These are phyloP conservation scores for Penicillium sp. DNA, from an alignment of 2,329 filamentous ascomycete genomes.

Conservation along the genomic window DNA sequence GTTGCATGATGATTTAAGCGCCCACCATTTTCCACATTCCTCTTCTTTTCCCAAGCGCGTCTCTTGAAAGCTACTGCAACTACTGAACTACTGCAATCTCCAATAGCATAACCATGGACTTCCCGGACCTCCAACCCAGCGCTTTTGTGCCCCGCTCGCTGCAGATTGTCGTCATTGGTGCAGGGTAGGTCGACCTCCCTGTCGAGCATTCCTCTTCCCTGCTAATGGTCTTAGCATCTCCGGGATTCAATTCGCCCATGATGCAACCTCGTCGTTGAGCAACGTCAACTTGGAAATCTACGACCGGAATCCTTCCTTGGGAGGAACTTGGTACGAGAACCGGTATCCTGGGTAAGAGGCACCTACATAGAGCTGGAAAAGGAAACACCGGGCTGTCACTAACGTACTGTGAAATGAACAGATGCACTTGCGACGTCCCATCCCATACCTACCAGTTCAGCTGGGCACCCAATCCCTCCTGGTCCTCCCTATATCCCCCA, in stretches of 20 bases:
- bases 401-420: too few relatives aligned
- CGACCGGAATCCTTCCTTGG: constrained; percentile 29
- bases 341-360: constrained; percentile 27
- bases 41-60: too few relatives aligned
- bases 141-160: background rate
- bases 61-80: too few relatives aligned
- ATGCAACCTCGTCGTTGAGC: constrained; percentile 1
- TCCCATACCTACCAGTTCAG: constrained; percentile 33
- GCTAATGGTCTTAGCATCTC: constrained; percentile 5
- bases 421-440: constrained; percentile 35
- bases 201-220: background rate
- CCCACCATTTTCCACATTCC: too few relatives aligned
- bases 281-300: constrained; percentile 9
- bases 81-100: too few relatives aligned
- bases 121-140: background rate
- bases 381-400: too few relatives aligned
- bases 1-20: too few relatives aligned
- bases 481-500: constrained; percentile 8
- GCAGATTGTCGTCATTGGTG: background rate
- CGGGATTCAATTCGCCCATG: constrained; percentile 12
- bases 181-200: background rate
- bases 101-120: too few relatives aligned
- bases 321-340: constrained; percentile 33
- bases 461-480: constrained; percentile 19
- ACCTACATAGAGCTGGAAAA: too few relatives aligned